phyloP scores from a whole-genome alignment of 306 rosid species.

The Canavalia ensiformis region DNA sequence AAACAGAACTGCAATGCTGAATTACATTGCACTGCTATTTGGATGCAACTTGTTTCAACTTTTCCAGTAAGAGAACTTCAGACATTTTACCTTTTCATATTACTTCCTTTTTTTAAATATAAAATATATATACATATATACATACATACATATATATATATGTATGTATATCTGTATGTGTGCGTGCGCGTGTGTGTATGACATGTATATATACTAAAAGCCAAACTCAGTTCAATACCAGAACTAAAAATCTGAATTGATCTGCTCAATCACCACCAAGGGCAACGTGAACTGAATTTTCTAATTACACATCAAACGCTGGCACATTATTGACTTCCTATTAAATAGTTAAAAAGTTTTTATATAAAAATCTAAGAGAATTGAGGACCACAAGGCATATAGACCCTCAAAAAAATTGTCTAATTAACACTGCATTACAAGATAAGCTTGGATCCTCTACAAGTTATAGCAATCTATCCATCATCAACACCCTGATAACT shows the following conservation, averaged over 20 bases:
- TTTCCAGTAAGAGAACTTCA: conserved; percentile 12
- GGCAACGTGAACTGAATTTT: conserved; percentile 19
- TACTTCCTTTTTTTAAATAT: conserved; percentile 1
- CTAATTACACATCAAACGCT: conserved; percentile 2
- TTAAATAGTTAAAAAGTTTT: not conserved
- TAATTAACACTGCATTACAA: conserved; percentile 23
- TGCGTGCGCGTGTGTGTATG: too few species aligned
- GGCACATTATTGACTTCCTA: not conserved
- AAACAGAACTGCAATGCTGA: not conserved
- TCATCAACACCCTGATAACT: conserved; percentile 29
- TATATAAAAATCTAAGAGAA: conserved; percentile 3
- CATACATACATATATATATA: too few species aligned
- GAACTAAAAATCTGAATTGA: conserved; percentile 18
- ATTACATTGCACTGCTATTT: conserved; percentile 26
- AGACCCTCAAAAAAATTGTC: conserved; percentile 4
- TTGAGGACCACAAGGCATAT: not conserved
- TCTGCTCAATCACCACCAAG: not conserved
- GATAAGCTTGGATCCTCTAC: conserved; percentile 19
- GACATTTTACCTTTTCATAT: conserved; percentile 10
- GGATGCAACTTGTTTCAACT: conserved; percentile 5
- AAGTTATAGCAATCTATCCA: conserved; percentile 3
- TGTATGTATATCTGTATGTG: too few species aligned
- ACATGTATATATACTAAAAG: not conserved
- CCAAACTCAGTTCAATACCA: not conserved
- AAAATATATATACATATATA: too few species aligned